Evolutionary conservation across 2,329 filamentous ascomycete species (phyloP), one percentile per base, ranked within the genome.

Genomic region (Epichloe sp.): DNA sequence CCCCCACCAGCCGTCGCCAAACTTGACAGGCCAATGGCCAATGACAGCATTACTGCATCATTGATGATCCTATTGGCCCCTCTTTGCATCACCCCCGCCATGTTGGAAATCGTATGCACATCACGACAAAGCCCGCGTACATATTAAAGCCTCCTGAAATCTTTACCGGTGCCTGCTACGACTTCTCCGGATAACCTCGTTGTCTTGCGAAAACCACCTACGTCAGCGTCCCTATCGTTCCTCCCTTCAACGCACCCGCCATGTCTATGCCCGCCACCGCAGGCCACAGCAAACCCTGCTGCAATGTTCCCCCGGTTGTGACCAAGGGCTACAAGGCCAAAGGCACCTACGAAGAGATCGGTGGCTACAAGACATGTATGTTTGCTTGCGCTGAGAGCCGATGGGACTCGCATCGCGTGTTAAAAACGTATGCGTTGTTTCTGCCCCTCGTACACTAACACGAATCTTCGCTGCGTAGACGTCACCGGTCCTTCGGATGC

Each of bases 301-400:
- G 77, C 63, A 78, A 76, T 60, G 71, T 80, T 48, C 76, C 76
- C 8, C 77, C 79, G 6, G 72, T 82, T 44, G 67, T 79, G n/a
- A 62, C 71, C 5, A 71, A 74, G 56, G 76, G 71, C 12, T 83
- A 83, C 63, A 59, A 71, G 49, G 62, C 67, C 37, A 78, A 78
- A 66, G 80, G 80, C 52, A 67, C 64, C 49, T 83, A 80, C 54
- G 73, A 79, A 55, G 71, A 73, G 26, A 68, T 82, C 53, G 77
- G 72, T 34, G 77, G 74, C 40, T 68, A 74, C 57, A 80, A 77
- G 58, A 78, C 77, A 8, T 75, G 66, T 72, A 60, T 3, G 66
- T 44, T 31, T 8, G 26, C 26, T 10, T 4, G 26, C 26, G 3
- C 23, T 0, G 7, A 6, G 4, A 12, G 41, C 41, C 12, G 19